Conservation (phyloP, 2,329 filamentous ascomycete species). For the Trichoderma cornu-damae region DNA sequence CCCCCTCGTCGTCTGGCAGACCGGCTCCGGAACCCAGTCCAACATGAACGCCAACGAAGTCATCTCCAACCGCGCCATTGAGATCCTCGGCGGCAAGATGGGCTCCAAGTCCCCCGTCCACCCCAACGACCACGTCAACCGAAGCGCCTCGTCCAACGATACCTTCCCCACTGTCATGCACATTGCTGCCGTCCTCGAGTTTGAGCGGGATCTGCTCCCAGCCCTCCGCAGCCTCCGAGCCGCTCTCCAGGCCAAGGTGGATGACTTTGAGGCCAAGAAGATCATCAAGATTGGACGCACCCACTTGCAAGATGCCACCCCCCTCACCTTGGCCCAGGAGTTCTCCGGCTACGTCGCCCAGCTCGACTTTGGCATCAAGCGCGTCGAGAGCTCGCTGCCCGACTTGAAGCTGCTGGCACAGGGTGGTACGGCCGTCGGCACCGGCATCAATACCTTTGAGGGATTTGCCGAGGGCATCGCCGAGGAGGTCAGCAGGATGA, state of each 20-base stretch:
- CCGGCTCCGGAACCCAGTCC: constrained; percentile 95
- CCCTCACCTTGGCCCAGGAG: constrained; percentile 90
- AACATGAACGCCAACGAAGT: constrained; percentile 99
- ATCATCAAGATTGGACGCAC: constrained; percentile 99
- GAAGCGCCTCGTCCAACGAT: constrained; percentile 97
- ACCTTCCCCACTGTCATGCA: constrained; percentile 99
- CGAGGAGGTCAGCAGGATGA: constrained; percentile 84
- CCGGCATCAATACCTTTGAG: constrained; percentile 94
- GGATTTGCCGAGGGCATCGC: constrained; percentile 94
- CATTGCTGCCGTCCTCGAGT: constrained; percentile 91
- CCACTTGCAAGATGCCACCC: constrained; percentile 95
- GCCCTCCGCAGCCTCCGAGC: constrained; percentile 74
- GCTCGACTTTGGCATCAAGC: constrained; percentile 83
- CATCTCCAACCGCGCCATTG: constrained; percentile 98
- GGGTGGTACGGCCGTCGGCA: constrained; percentile 94
- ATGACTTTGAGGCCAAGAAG: constrained; percentile 75
- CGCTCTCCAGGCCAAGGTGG: constrained; percentile 81
- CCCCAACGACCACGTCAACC: constrained; percentile 99
- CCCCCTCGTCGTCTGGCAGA: constrained; percentile 98
- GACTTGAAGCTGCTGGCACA: constrained; percentile 84
- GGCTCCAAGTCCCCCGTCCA: constrained; percentile 98
- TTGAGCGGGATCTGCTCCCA: constrained; percentile 80
- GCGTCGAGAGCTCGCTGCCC: constrained; percentile 75
- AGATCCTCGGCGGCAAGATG: constrained; percentile 91
- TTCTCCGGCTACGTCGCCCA: constrained; percentile 97